A percentile compares a stretch with the other conserved stretches of the same genome.
These are phyloP conservation scores for Hippophae gyantsensis DNA, from an alignment of 306 rosid species.

Conservation along the genomic window DNA sequence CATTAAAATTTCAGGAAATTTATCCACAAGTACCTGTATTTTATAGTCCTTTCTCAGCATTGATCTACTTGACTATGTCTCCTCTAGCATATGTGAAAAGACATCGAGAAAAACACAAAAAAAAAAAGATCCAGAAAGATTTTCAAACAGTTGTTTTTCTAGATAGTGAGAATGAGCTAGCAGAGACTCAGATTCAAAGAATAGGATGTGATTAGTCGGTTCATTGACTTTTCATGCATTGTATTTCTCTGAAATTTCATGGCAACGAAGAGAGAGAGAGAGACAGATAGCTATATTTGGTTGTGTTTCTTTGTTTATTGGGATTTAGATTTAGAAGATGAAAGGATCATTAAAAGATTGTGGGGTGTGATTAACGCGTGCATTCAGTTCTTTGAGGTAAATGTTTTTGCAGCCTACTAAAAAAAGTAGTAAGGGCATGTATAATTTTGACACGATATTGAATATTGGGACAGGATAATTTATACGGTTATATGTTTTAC, in stretches of 20 bases:
- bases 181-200: conserved; percentile 45
- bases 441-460: too few species aligned
- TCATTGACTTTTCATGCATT: conserved; percentile 46
- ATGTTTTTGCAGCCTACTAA: conserved; percentile 4
- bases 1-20: conserved; percentile 3
- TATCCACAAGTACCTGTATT: conserved; percentile 18
- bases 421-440: too few species aligned
- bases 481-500: too few species aligned
- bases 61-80: conserved; percentile 10
- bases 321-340: conserved; percentile 22
- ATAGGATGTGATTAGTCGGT: conserved; percentile 21
- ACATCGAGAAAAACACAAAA: conserved; percentile 2
- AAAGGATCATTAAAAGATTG: conserved; percentile 37
- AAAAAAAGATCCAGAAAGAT: conserved; percentile 15
- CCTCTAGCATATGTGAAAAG: neutral
- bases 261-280: conserved; percentile 9
- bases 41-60: conserved; percentile 12
- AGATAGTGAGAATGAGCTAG: conserved; percentile 17
- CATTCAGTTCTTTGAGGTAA: neutral
- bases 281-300: conserved; percentile 6
- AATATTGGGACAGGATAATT: too few species aligned
- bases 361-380: conserved; percentile 31
- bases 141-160: conserved; percentile 9
- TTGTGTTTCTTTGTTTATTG: conserved; percentile 12
- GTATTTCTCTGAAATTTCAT: conserved; percentile 22